phyloP scores from a whole-genome alignment of 345 rosid species.

The Euclidium syriacum region DNA sequence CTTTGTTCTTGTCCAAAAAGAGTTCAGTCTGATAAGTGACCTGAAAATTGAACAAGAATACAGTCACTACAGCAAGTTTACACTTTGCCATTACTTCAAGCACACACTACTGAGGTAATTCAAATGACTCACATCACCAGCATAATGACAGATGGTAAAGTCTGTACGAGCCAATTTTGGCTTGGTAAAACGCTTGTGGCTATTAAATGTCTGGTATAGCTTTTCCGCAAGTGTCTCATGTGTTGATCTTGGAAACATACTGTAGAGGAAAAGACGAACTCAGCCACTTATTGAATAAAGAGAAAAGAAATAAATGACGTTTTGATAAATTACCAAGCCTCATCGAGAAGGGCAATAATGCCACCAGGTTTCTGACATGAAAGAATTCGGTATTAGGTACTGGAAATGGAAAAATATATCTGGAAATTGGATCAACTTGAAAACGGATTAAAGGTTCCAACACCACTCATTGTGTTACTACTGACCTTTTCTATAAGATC shows the following conservation, averaged over 20 bases:
- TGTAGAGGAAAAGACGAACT: conserved; percentile 35
- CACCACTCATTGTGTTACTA: conserved; percentile 5
- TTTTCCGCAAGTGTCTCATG: conserved; percentile 93
- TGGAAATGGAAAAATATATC: not conserved
- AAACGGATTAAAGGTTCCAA: not conserved
- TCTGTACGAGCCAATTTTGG: conserved; percentile 92
- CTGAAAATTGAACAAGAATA: conserved; percentile 36
- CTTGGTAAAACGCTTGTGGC: conserved; percentile 80
- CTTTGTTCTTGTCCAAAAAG: conserved; percentile 95
- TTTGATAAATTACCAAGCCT: conserved; percentile 72
- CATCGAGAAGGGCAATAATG: conserved; percentile 93
- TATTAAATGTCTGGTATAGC: conserved; percentile 87
- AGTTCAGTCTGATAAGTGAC: conserved; percentile 94
- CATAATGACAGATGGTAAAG: conserved; percentile 93
- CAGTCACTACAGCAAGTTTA: not conserved
- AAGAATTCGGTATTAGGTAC: conserved; percentile 26
- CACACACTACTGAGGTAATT: conserved; percentile 15
- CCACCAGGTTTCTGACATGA: conserved; percentile 97
- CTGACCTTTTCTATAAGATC: conserved; percentile 96
- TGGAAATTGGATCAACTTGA: not conserved
- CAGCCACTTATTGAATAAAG: conserved; percentile 16
- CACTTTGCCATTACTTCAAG: not conserved
- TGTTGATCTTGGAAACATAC: conserved; percentile 98
- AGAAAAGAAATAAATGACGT: not conserved
- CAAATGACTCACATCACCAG: conserved; percentile 78